phyloP scores from a whole-genome alignment of 2,329 filamentous ascomycete species.

The Fusarium xylarioides region DNA sequence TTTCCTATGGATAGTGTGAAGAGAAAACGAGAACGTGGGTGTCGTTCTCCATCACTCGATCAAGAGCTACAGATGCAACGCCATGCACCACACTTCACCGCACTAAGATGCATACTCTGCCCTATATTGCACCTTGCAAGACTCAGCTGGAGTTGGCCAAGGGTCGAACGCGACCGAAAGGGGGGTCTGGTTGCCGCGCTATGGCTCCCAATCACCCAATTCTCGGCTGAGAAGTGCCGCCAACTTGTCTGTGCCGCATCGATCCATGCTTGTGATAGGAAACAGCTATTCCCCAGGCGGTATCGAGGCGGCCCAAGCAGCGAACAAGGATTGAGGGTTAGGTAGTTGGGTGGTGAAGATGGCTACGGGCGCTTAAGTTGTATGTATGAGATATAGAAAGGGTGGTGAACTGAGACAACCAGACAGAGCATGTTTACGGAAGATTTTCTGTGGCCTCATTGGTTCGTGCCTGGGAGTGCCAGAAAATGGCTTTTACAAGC shows the following conservation, averaged over 20 bases:
- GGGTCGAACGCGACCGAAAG: neutral
- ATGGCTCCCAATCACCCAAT: slow-evolving; percentile 16
- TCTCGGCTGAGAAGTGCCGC: slow-evolving; percentile 20
- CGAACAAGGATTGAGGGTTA: slow-evolving; percentile 1
- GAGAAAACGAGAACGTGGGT: neutral
- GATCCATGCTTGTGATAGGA: neutral
- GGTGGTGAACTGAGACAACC: slow-evolving; percentile 4
- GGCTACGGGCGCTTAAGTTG: slow-evolving; percentile 28
- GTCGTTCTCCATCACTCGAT: slow-evolving; percentile 26
- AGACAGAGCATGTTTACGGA: slow-evolving; percentile 8
- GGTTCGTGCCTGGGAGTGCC: slow-evolving; percentile 9
- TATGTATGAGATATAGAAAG: neutral
- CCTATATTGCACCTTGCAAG: neutral
- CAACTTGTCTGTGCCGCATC: slow-evolving; percentile 13
- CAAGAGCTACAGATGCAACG: slow-evolving; percentile 12
- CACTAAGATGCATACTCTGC: neutral
- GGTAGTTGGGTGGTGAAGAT: neutral
- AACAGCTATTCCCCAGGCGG: neutral
- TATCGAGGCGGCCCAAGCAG: neutral
- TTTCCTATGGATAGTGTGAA: neutral
- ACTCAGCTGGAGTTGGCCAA: slow-evolving; percentile 14
- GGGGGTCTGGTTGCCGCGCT: slow-evolving; percentile 5
- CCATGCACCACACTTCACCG: neutral
- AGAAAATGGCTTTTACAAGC: neutral
- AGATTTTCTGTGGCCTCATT: neutral